Base-by-base conservation (phyloP, 148 eudicot genomes). In the Linanthus parryae region DNA sequence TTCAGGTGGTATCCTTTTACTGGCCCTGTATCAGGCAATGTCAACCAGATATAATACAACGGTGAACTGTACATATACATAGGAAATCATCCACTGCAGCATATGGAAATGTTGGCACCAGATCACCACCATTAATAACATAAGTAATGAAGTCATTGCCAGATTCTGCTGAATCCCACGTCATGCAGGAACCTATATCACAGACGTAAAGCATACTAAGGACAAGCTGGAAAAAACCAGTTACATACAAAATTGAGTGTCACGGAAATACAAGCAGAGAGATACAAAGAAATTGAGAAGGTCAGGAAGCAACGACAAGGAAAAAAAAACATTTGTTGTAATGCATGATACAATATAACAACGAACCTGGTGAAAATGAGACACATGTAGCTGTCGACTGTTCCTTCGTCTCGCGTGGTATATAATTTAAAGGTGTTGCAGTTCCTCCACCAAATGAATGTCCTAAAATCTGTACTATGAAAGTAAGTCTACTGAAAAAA, bases 21-120 rank as follows among this genome's bases (percentile, higher is more conserved):
- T n/a, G n/a, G n/a, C n/a, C n/a, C n/a, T n/a, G n/a, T n/a, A n/a
- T n/a, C n/a, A n/a, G n/a, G n/a, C n/a, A n/a, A n/a, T n/a, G n/a
- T n/a, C n/a, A n/a, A n/a, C n/a, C n/a, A n/a, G n/a, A n/a, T n/a
- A n/a, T 9, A 42, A 21, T 21, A 2, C 44, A 23, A 8, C 46
- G 29, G 36, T 26, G 12, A 38, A 57, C 21, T 27, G 18, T 21
- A 85, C 94, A 88, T 85, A 82, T 16, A 78, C 72, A 34, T 88
- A 88, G 50, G n/a, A 92, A 73, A 62, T 92, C 99, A 74, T 92
- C 99, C 43, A 92, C 91, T 30, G 96, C 77, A 60, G 99, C 99
- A 64, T 94, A 83, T 54, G 99, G 88, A 62, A 92, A 92, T 40
- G 96, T 84, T 49, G 99, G 99, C 29, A 92, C 99, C 70, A 92